Conservation (phyloP, 768 basidiomycete species). For the Xerocomellus amylosporus region DNA sequence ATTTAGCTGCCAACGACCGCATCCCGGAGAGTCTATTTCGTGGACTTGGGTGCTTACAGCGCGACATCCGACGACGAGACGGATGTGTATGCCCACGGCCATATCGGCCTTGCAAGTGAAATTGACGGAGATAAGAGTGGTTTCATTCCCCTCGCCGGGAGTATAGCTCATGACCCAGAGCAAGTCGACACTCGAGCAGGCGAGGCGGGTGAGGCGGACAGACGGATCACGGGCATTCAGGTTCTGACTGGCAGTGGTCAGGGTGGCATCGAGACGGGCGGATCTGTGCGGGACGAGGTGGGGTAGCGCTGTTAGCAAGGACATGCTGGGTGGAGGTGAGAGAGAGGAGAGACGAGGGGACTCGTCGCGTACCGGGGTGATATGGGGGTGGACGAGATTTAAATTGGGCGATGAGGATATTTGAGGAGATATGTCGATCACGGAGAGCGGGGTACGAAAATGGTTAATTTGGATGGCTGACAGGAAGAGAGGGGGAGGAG, state of each 20-base stretch:
- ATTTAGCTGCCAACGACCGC: slow-evolving; percentile 62
- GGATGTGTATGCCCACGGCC: slow-evolving; percentile 48
- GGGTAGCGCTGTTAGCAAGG: not conserved
- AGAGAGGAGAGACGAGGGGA: not conserved
- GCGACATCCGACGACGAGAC: slow-evolving; percentile 70
- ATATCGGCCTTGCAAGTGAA: slow-evolving; percentile 36
- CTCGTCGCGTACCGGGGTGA: not conserved
- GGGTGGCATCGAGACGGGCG: too few species aligned
- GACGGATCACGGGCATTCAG: slow-evolving; percentile 5
- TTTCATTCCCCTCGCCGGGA: slow-evolving; percentile 61
- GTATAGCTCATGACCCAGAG: slow-evolving; percentile 65
- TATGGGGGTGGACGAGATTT: slow-evolving; percentile 18
- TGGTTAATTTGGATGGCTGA: not conserved
- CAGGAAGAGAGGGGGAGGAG: not conserved
- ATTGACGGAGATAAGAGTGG: slow-evolving; percentile 60
- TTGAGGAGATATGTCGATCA: slow-evolving; percentile 17
- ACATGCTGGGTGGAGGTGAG: slow-evolving; percentile 1
- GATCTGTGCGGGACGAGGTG: not conserved
- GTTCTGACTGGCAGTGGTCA: slow-evolving; percentile 12
- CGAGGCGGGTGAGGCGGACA: slow-evolving; percentile 24
- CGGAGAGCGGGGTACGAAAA: slow-evolving; percentile 15
- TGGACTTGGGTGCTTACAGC: slow-evolving; percentile 67
- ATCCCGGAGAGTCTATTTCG: slow-evolving; percentile 44
- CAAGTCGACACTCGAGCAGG: slow-evolving; percentile 50
- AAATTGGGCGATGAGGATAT: slow-evolving; percentile 19